Base-by-base conservation (phyloP, 2,329 filamentous ascomycete species). In the Sporothrix pallida region DNA sequence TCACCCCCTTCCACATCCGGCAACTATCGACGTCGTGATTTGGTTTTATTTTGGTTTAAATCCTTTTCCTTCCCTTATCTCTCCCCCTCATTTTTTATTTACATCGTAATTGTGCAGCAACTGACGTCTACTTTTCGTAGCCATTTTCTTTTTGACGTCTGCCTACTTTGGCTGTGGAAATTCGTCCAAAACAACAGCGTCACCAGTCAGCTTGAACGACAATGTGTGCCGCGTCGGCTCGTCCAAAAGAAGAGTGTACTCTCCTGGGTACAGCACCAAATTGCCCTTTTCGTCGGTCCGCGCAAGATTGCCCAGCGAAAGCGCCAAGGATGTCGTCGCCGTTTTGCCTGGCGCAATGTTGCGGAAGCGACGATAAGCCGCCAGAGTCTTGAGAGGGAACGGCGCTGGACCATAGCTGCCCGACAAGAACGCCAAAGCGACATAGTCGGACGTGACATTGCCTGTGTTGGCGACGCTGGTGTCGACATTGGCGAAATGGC, bases 241-340 rank as follows among this genome's bases (percentile, higher is more conserved):
- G 78, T 88, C 86, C 12, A 88, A 73, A 70, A 82, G 76, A 10
- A 88, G 63, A 15, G 79, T 81, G 76, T 89, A 90, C 37, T 82
- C 82, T 0, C 87, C 88, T 0, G 87, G 87, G 78, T 87, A 89
- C 15, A 89, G 77, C 13, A 87, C 83, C 68, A 81, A 83, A 74
- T 86, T 84, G 1, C 88, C 88, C 3, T 79, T 80, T 58, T 84
- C 82, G 73, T 88, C 86, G 0, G 85, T 84, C 1, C 87, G 80
- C 2, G 85, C 84, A 58, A 90, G 77, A 37, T 81, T 84, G 0
- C 85, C 87, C 0, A 89, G 79, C 7, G 83, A 86, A 23, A 87
- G 76, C 13, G 81, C 79, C 5, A 89, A 77, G 0, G 77, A 77
- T 0, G 80, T 82, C 7, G 77, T 81, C 6, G 68, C 76, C 0